These are phyloP conservation scores for Neurospora sp. DNA, from an alignment of 495 filamentous ascomycete genomes.

Conservation along the genomic window DNA sequence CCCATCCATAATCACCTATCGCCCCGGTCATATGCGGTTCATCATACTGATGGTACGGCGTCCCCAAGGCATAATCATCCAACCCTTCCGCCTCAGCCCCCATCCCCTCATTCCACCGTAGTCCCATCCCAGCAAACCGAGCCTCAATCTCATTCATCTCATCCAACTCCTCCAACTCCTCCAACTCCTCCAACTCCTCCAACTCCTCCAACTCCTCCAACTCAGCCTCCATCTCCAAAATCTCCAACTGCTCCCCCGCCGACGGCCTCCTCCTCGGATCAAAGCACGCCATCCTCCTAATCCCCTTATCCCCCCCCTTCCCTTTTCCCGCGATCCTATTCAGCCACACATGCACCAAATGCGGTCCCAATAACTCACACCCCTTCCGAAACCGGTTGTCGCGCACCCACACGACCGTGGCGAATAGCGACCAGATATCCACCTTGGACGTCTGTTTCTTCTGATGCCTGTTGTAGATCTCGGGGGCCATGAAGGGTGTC, in stretches of 20 bases:
- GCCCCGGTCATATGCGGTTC: neutral
- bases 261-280: conserved; percentile 14
- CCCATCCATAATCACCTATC: neutral
- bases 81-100: fast-evolving
- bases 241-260: conserved; percentile 10
- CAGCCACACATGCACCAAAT: conserved; percentile 15
- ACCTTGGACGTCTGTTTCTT: conserved; percentile 23
- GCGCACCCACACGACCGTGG: conserved; percentile 28
- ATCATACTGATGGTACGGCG: neutral
- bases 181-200: neutral
- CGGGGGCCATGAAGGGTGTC: conserved; percentile 24
- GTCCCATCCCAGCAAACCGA: neutral
- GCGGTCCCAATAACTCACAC: conserved; percentile 5
- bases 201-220: neutral
- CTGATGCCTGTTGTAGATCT: conserved; percentile 9
- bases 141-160: too few relatives aligned
- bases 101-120: neutral
- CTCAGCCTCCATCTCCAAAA: conserved; percentile 4
- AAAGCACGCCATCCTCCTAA: conserved; percentile 15
- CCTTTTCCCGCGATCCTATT: conserved; percentile 1
- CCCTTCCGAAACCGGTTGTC: conserved; percentile 12
- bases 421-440: conserved; percentile 36
- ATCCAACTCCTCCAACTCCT: neutral
- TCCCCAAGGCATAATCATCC: neutral
- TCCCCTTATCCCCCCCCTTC: conserved; percentile 4